A percentile compares a stretch with the other conserved stretches of the same genome.
Conservation (phyloP, 768 basidiomycete species). For the Xerocomellus intermedius region DNA sequence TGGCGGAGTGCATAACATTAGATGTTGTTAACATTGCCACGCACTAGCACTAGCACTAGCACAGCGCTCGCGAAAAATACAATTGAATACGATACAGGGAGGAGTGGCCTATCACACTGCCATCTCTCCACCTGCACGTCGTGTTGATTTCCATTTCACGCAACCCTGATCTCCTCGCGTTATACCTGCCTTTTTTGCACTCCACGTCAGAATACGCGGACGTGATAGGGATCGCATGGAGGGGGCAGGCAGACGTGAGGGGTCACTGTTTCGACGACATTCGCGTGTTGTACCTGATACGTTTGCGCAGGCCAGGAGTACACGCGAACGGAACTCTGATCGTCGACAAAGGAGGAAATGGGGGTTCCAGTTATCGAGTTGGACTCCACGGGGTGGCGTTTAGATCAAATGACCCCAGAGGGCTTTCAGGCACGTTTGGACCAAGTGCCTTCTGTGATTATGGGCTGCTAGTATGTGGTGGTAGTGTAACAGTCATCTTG, state of each 20-base stretch:
- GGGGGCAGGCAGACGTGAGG: neutral
- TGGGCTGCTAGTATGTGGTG: neutral
- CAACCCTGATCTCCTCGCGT: neutral
- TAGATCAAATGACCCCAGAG: neutral
- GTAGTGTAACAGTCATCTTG: no score
- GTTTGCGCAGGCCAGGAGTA: no score
- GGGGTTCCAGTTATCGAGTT: neutral
- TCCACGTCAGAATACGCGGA: neutral
- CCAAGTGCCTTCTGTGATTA: no score
- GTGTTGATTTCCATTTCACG: neutral
- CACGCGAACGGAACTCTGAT: neutral
- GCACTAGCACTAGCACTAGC: neutral
- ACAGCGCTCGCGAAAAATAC: neutral
- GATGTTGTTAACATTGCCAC: neutral
- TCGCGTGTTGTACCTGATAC: neutral
- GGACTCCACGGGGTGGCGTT: neutral
- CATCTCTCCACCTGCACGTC: neutral
- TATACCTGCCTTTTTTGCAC: neutral
- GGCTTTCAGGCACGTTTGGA: neutral
- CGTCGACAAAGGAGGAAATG: neutral
- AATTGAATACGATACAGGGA: neutral
- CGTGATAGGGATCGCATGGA: constrained; percentile 8
- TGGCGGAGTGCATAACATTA: neutral
- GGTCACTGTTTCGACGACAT: neutral
- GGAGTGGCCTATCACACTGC: neutral